Evolutionary conservation across 129 eudicot species (phyloP), one percentile per base, ranked within the genome.

Genomic region (Chrysanthemum lavandulifolium): DNA sequence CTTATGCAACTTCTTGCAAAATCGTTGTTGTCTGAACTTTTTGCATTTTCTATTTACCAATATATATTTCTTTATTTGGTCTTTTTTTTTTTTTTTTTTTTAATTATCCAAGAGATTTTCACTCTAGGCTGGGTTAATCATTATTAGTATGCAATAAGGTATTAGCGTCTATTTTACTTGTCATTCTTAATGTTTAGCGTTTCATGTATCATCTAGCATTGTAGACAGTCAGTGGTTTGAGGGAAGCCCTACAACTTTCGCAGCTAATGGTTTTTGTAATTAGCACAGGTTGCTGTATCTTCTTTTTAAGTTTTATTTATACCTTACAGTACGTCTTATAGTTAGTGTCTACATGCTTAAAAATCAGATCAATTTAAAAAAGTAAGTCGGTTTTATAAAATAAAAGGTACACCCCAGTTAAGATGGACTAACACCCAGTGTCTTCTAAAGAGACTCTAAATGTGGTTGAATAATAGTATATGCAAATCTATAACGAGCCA

Each of bases 211-310:
- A 29, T 2, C 29, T 59, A 59, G 23, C 64, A 19, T 52, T 59
- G 29, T 59, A n/a, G 64, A 21, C 25, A 29, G 9, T 31, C 8
- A 19, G 2, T 13, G 1, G 33, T 13, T 33, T 31, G 50, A 12
- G 33, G 67, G n/a, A 62, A 27, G 68, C 68, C 21, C 31, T 29
- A 6, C 21, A 29, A 25, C 73, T 25, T 23, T 50, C 14, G 59
- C n/a, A 13, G 72, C 59, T 48, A 49, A 49, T 67, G 58, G 7
- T 48, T 67, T 33, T 67, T 49, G 72, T 13, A 52, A 14, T 29
- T 51, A 68, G 61, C 62, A 51, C 14, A 33, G 50, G 31, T 15
- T 13, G 6, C 11, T 13, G 0, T 62, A 29, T 10, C 4, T 33
- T 29, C 10, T 62, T 10, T 23, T 13, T 62, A 9, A 13, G 33